Evolutionary conservation across 1,139 yeast genomes (phyloP), one percentile per base, ranked within the genome.

Genomic region (Saccharomyces hybrid): DNA sequence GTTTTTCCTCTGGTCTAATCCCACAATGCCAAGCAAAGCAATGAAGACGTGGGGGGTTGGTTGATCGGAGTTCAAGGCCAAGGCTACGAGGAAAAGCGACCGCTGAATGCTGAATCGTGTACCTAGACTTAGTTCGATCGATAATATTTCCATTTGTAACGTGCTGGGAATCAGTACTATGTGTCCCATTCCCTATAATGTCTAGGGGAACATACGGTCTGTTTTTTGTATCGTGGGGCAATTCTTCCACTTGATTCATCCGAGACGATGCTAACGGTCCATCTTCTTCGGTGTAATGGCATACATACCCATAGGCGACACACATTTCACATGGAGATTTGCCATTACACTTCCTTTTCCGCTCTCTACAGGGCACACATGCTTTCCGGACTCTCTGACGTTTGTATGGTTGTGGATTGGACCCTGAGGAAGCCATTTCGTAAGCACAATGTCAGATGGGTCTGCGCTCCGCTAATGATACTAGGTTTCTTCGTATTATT

Each of bases 261-360:
- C 7, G 44, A 38, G 44, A 6, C 11, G 44, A 4, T 38, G 44
- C 12, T 6, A 12, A 38, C 2, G 4, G 2, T 0, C 26, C 50
- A 12, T 42, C 32, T 3, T 42, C 52, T 4, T 31, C 24, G n/a
- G 50, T 51, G 27, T 55, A 55, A 28, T 52, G 55, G 38, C 58
- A 56, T n/a, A 31, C 42, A 24, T 54, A 54, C 6, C 52, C 55
- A 27, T 52, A 54, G 12, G 55, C 14, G 7, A 47, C 28, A 32
- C 61, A 58, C 48, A 54, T 55, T 14, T 54, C 59, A 51, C 60
- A 57, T 11, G 60, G 59, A 9, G 47, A 46, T 14, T 48, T 55
- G n/a, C 59, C 58, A 19, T 57, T 54, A 47, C 59, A 57, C 42
- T 51, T 54, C 46, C 58, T 54, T 48, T 57, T 57, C 21, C 61